phyloP scores from a whole-genome alignment of 129 eudicot species.

The Pseudognaphalium luteoalbum region DNA sequence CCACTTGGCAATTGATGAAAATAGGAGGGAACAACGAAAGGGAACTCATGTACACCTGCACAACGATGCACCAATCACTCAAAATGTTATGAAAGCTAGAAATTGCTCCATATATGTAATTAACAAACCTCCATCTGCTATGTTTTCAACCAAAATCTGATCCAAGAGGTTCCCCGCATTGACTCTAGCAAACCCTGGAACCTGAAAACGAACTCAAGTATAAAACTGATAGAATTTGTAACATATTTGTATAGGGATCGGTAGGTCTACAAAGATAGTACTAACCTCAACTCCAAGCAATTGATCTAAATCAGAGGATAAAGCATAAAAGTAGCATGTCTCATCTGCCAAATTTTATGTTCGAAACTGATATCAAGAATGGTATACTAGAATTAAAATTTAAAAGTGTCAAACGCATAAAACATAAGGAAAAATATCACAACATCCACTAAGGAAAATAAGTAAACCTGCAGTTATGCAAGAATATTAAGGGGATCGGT shows the following conservation, averaged over 20 bases:
- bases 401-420: background rate
- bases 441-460: no score
- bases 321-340: conserved; percentile 85
- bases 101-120: background rate
- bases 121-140: conserved; percentile 49
- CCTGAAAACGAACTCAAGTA: conserved; percentile 40
- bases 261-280: conserved; percentile 9
- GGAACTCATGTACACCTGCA: conserved; percentile 85
- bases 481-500: no score
- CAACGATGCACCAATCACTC: conserved; percentile 16
- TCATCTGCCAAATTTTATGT: conserved; percentile 59
- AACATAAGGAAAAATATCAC: no score
- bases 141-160: conserved; percentile 68
- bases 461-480: no score
- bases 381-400: conserved; percentile 11
- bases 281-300: conserved; percentile 78
- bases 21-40: conserved; percentile 84
- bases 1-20: conserved; percentile 82
- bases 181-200: conserved; percentile 45
- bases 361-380: conserved; percentile 13
- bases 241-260: background rate
- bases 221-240: background rate
- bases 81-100: conserved; percentile 10
- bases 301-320: conserved; percentile 75
- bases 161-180: conserved; percentile 56